Percentiles rank a stretch among this genome's conserved stretches.
Conservation (phyloP, 2,329 filamentous ascomycete genomes). For the Emericellopsis atlantica region DNA sequence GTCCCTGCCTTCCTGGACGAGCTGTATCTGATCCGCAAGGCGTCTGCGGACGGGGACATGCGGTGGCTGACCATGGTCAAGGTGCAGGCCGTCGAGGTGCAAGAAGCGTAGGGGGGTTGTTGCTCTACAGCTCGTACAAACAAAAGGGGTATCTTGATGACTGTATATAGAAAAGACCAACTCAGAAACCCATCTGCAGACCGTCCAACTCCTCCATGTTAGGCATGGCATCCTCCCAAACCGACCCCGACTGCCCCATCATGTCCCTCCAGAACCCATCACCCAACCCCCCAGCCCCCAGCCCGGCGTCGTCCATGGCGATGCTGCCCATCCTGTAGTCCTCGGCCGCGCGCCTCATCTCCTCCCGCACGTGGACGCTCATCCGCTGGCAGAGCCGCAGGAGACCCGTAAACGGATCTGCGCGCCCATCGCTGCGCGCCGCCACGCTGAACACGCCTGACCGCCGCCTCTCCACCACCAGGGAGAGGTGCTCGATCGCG, state of each 20-base stretch:
- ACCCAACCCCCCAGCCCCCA: slow-evolving; percentile 1
- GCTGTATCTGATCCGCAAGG: slow-evolving; percentile 35
- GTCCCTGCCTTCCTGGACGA: slow-evolving; percentile 76
- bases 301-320: slow-evolving; percentile 5
- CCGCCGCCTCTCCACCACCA: slow-evolving; percentile 15
- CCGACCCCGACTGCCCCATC: slow-evolving; percentile 7
- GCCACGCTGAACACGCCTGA: slow-evolving; percentile 9
- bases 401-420: slow-evolving; percentile 19
- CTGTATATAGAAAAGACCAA: no score
- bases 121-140: no score
- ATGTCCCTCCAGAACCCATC: slow-evolving; percentile 13
- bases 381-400: slow-evolving; percentile 16
- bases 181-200: no score
- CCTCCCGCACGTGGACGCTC: slow-evolving; percentile 13
- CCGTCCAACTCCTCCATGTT: background rate
- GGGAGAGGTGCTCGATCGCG: slow-evolving; percentile 15
- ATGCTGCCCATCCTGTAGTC: background rate
- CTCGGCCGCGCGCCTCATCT: background rate
- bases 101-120: background rate
- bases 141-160: no score
- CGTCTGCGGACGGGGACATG: slow-evolving; percentile 31
- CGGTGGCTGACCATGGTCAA: slow-evolving; percentile 40
- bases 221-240: slow-evolving; percentile 11
- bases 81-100: slow-evolving; percentile 24
- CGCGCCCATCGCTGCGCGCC: slow-evolving; percentile 4